Evolutionary conservation across 148 eudicot genomes (phyloP).

Genomic region (Talinum fruticosum): DNA sequence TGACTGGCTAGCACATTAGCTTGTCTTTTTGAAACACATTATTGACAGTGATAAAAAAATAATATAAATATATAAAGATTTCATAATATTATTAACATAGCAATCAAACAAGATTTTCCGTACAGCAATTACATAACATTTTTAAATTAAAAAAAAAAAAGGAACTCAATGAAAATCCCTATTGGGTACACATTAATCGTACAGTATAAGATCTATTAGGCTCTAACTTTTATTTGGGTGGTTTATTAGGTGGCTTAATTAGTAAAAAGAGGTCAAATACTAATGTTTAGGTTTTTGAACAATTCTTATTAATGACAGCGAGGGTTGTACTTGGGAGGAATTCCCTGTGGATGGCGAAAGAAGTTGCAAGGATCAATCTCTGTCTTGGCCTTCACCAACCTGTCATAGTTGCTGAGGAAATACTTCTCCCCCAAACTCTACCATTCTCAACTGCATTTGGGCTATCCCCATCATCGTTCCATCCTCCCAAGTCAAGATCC

Average conservation of each 20-base stretch:
- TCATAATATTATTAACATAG: too few species aligned
- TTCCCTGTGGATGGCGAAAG: slow-evolving; percentile 51
- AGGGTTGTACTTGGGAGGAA: slow-evolving; percentile 30
- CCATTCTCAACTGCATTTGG: slow-evolving; percentile 40
- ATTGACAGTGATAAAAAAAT: background rate
- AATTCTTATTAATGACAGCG: background rate
- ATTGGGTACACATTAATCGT: background rate
- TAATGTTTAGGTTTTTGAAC: background rate
- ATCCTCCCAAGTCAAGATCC: slow-evolving; percentile 52
- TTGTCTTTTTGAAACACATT: background rate
- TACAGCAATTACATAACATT: too few species aligned
- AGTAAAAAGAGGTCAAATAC: background rate
- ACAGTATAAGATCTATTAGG: too few species aligned
- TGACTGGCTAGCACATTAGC: background rate
- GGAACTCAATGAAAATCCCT: background rate
- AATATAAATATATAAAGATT: too few species aligned
- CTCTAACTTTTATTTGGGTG: too few species aligned
- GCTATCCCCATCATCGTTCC: background rate
- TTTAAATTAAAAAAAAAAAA: too few species aligned
- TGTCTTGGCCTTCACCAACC: slow-evolving; percentile 54
- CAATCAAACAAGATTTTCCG: too few species aligned
- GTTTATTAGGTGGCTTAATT: too few species aligned
- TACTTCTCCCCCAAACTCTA: slow-evolving; percentile 60
- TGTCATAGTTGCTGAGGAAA: slow-evolving; percentile 49
- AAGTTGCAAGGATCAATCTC: slow-evolving; percentile 46